Base-by-base conservation (phyloP, 163 green algal species). In the Chlamydomonas reinhardtii region DNA sequence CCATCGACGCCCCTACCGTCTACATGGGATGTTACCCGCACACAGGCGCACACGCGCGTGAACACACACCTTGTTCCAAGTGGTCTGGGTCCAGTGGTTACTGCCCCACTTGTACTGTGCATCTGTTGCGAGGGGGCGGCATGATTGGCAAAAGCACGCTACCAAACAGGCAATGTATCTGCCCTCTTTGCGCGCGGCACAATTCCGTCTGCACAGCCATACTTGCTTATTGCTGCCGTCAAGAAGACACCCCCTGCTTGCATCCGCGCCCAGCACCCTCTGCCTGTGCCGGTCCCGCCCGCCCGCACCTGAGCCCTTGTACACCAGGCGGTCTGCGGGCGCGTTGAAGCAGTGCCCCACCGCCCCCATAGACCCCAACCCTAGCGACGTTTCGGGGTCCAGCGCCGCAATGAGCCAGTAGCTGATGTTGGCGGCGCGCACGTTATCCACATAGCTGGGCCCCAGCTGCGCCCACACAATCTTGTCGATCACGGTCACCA, bases 31-130 rank as follows among this genome's bases (percentile, higher is more conserved):
- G n/a, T n/a, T n/a, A n/a, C n/a, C n/a, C n/a, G n/a, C n/a, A n/a
- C 14, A 17, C 11, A 56, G 12, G 14, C 48, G 1, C 12, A 17
- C 48, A 56, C 6, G 14, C 48, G 9, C 14, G 59, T 22, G 8
- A 19, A 5, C 70, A 35, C 37, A 0, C 27, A 83, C 82, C 79
- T 92, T 92, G 79, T 90, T 90, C 88, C 88, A 92, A 29, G 88
- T 92, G 11, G 84, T 90, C 27, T 86, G 56, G 0, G 70, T 64
- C 88, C 88, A 92, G 68, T 89, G 88, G 29, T 88, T 59, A 48
- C 77, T 81, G 56, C 88, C 88, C 88, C 88, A 92, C 59, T 85
- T 31, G 83, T 91, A 91, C 14, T 31, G 68, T 0, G 29, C 71
- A 4, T 84, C 86, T 90, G 86, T n/a, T 5, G 19, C 59, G 19